phyloP scores from a whole-genome alignment of 805 yeast species.

The Wickerhamomyces canadensis region DNA sequence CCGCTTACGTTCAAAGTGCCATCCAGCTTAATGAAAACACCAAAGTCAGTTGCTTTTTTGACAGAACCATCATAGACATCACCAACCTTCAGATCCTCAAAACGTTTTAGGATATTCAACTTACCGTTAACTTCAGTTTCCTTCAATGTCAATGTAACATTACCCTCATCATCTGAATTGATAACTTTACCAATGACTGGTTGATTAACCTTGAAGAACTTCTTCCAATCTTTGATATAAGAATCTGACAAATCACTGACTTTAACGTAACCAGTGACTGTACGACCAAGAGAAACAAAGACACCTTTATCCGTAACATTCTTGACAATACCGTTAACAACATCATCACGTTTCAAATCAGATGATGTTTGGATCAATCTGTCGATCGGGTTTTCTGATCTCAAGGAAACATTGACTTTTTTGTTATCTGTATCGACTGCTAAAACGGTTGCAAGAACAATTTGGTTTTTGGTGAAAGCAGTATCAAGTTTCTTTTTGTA shows the following conservation, averaged over 20 bases:
- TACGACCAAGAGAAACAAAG: constrained; percentile 69
- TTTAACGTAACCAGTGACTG: constrained; percentile 72
- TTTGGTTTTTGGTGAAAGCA: constrained; percentile 44
- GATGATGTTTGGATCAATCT: constrained; percentile 39
- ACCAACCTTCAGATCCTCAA: constrained; percentile 65
- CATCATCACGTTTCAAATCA: constrained; percentile 62
- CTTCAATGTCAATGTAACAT: constrained; percentile 73
- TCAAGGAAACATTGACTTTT: constrained; percentile 58
- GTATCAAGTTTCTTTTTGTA: constrained; percentile 49
- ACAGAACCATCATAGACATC: constrained; percentile 75
- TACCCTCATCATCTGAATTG: constrained; percentile 53
- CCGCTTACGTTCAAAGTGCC: constrained; percentile 75
- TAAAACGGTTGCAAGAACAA: constrained; percentile 51
- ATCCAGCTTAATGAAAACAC: constrained; percentile 82
- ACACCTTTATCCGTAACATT: constrained; percentile 71
- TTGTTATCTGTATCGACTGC: constrained; percentile 33
- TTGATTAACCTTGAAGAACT: constrained; percentile 64
- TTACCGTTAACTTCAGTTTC: constrained; percentile 76
- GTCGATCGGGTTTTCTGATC: constrained; percentile 48
- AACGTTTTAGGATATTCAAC: constrained; percentile 47
- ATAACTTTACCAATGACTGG: constrained; percentile 69
- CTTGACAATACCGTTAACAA: constrained; percentile 78
- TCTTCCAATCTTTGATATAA: constrained; percentile 84
- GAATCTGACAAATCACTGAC: constrained; percentile 78
- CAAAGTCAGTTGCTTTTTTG: constrained; percentile 75